These are phyloP conservation scores for Penicillium manginii DNA, from an alignment of 495 filamentous ascomycete species.

Conservation along the genomic window DNA sequence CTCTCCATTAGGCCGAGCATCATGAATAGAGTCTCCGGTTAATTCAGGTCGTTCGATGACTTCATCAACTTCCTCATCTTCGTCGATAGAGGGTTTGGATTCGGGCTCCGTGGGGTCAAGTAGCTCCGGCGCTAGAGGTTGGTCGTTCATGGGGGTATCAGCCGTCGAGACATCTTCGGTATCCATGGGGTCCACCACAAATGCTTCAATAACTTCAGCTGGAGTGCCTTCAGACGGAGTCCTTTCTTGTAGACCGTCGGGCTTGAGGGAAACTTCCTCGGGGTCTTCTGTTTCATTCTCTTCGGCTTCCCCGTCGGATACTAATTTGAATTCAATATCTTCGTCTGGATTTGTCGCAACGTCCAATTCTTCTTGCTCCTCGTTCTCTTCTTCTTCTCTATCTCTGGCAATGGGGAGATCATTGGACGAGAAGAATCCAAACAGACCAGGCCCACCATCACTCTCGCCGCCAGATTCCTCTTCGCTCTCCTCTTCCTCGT, in stretches of 20 bases:
- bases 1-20: conserved; percentile 35
- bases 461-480: conserved; percentile 50
- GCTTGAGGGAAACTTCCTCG: conserved; percentile 51
- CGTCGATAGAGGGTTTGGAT: neutral
- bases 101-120: conserved; percentile 20
- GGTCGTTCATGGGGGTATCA: conserved; percentile 19
- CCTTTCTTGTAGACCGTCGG: conserved; percentile 35
- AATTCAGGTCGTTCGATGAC: conserved; percentile 14
- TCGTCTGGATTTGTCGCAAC: conserved; percentile 21
- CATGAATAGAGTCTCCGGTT: conserved; percentile 18
- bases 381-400: conserved; percentile 28
- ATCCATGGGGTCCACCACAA: conserved; percentile 16
- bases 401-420: conserved; percentile 44
- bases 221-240: conserved; percentile 24
- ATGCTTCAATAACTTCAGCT: conserved; percentile 22
- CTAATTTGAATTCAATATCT: conserved; percentile 17
- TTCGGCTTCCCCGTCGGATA: conserved; percentile 25
- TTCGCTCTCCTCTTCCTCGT: conserved; percentile 43
- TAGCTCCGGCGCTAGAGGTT: conserved; percentile 8
- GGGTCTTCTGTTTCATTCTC: conserved; percentile 40
- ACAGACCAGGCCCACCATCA: conserved; percentile 60
- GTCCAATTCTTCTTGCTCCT: conserved; percentile 27
- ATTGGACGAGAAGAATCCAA: conserved; percentile 67
- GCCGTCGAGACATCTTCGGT: conserved; percentile 17
- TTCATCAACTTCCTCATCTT: conserved; percentile 8